These are phyloP conservation scores for Saccharomycopsis sp. DNA, from an alignment of 805 yeast genomes.

Conservation along the genomic window DNA sequence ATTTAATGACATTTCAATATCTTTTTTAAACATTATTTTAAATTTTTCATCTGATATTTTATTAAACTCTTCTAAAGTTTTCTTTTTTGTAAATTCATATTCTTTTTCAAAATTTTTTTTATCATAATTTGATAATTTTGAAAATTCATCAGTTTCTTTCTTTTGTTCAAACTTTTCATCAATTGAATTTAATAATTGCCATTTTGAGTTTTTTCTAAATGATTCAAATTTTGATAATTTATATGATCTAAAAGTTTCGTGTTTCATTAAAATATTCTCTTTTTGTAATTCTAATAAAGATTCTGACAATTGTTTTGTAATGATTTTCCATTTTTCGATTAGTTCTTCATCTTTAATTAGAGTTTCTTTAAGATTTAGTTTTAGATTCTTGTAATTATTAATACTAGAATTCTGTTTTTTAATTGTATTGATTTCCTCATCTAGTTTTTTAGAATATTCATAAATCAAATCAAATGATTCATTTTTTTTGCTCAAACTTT, in stretches of 20 bases:
- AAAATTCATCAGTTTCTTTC: slow-evolving; percentile 5
- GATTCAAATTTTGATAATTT: slow-evolving; percentile 15
- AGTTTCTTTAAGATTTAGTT: background rate
- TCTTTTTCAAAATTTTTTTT: slow-evolving; percentile 9
- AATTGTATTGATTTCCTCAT: slow-evolving; percentile 2
- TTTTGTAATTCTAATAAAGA: slow-evolving; percentile 5
- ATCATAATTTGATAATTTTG: slow-evolving; percentile 11
- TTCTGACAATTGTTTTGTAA: slow-evolving; percentile 1
- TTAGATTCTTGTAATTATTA: slow-evolving; percentile 9
- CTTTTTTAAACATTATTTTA: slow-evolving; percentile 13
- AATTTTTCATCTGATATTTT: slow-evolving; percentile 11
- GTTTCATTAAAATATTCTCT: slow-evolving; percentile 13
- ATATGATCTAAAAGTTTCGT: slow-evolving; percentile 10
- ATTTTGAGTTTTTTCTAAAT: slow-evolving; percentile 6
- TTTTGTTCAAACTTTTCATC: slow-evolving; percentile 11
- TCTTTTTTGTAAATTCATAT: slow-evolving; percentile 6
- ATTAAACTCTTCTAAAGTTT: slow-evolving; percentile 9
- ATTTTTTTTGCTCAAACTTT: background rate
- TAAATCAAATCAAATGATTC: background rate
- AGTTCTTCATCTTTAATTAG: slow-evolving; percentile 3
- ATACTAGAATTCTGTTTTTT: slow-evolving; percentile 5
- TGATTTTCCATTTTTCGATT: slow-evolving; percentile 13
- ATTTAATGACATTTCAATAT: slow-evolving; percentile 6
- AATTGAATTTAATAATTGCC: slow-evolving; percentile 6
- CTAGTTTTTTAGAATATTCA: background rate